phyloP scores from a whole-genome alignment of 306 rosid genomes.

The Trichosanthes cucumerina region DNA sequence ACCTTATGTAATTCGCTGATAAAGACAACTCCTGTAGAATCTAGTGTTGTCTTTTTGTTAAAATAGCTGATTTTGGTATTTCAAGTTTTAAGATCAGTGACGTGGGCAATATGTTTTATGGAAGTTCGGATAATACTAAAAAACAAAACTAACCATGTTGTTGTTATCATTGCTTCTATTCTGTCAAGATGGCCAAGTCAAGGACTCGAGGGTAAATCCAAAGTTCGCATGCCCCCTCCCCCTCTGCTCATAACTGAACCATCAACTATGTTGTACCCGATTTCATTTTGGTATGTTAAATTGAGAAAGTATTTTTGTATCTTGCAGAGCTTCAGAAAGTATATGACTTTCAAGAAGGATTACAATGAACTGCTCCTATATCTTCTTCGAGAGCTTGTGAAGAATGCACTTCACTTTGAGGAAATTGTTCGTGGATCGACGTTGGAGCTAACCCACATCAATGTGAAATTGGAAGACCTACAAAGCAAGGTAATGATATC shows the following conservation, averaged over 20 bases:
- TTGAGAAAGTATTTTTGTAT: background rate
- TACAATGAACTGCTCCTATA: conserved; percentile 55
- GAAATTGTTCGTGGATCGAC: conserved; percentile 62
- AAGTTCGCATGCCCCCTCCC: background rate
- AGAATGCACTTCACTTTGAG: conserved; percentile 70
- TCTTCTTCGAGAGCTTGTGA: conserved; percentile 76
- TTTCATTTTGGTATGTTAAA: background rate
- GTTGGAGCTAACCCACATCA: conserved; percentile 45
- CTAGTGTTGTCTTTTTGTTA: background rate
- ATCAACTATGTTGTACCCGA: background rate
- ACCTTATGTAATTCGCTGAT: background rate
- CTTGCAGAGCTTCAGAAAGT: conserved; percentile 79
- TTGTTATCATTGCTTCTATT: background rate
- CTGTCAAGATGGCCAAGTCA: background rate
- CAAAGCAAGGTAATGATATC: conserved; percentile 40
- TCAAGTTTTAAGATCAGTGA: background rate
- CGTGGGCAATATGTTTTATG: background rate
- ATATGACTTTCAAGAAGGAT: conserved; percentile 93
- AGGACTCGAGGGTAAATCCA: background rate
- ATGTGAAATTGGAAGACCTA: conserved; percentile 70
- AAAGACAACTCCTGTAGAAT: background rate
- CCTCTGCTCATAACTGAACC: background rate
- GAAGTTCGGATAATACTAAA: background rate
- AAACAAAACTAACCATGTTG: background rate
- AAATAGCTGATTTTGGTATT: background rate